Evolutionary conservation across 306 rosid genomes (phyloP), one percentile per base, ranked within the genome.

Genomic region (Morella rubra): DNA sequence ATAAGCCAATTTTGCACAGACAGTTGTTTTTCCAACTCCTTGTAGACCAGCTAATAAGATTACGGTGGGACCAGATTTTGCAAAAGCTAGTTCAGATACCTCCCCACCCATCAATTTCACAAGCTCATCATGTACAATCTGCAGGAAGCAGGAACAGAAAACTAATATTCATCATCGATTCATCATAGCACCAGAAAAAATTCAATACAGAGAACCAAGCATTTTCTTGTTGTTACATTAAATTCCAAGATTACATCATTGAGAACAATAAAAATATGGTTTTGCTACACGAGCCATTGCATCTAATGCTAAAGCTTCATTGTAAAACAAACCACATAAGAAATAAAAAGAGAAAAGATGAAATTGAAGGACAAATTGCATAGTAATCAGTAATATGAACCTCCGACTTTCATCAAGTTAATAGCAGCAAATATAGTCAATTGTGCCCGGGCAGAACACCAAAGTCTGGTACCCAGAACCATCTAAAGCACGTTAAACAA

Each of bases 21-120:
- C 97, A 44, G 99, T 95, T 20, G 97, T 95, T 87, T 95, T 95
- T 83, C 99, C 99, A 77, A 95, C 99, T 82, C 99, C 99, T 80
- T 95, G 99, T 45, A 95, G 90, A 82, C 99, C 99, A 76, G 97
- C 99, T 92, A 95, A 84, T 66, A 92, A 80, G 69, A 95, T 95
- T 65, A 95, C 87, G 71, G 96, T 95, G 44, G 99, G 97, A 67
- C 91, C 92, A 24, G 91, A 77, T 80, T 91, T 89, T 81, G 96
- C 64, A 73, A 90, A 95, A 76, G 50, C 86, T 61, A 95, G 87
- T 84, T 92, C 99, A 58, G 97, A 88, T 44, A 92, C 96, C 86
- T 92, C 97, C 76, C 97, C 99, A 40, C 99, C 99, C 99, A 95
- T 95, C 87, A 95, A 80, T 83, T 90, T 84, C 81, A 95, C 96